phyloP scores from a whole-genome alignment of 495 filamentous ascomycete species.

The Acidiella bohemica region DNA sequence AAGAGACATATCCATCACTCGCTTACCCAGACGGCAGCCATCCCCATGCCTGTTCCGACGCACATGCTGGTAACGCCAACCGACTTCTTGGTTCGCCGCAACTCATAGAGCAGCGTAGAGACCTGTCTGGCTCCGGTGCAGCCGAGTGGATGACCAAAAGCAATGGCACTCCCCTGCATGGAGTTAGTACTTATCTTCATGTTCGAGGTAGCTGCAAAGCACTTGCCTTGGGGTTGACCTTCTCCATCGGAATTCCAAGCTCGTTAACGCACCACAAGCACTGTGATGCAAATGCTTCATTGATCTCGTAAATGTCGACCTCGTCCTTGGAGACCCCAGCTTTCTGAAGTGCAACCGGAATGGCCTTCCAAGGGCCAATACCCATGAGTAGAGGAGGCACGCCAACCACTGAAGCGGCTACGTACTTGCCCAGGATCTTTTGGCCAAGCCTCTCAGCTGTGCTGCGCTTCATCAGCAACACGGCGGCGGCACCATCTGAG shows the following conservation, averaged over 20 bases:
- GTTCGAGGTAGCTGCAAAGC: too few species aligned
- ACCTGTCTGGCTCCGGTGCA: slow-evolving; percentile 92
- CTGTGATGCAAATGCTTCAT: slow-evolving; percentile 95
- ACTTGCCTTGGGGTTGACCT: slow-evolving; percentile 97
- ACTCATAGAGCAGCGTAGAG: slow-evolving; percentile 76
- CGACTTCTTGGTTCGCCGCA: slow-evolving; percentile 66
- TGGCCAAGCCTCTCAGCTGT: slow-evolving; percentile 82
- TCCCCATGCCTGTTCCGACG: slow-evolving; percentile 91
- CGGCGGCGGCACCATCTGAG: slow-evolving; percentile 88
- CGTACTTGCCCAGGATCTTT: slow-evolving; percentile 80
- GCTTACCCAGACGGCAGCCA: slow-evolving; percentile 88
- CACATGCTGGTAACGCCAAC: slow-evolving; percentile 95
- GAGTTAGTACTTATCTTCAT: slow-evolving; percentile 1
- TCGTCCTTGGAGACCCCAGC: slow-evolving; percentile 78
- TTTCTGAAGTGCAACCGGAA: slow-evolving; percentile 78
- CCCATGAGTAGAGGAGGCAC: slow-evolving; percentile 93
- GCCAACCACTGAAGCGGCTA: slow-evolving; percentile 70
- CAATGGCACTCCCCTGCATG: slow-evolving; percentile 78
- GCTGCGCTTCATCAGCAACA: slow-evolving; percentile 87
- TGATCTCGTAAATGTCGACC: slow-evolving; percentile 97
- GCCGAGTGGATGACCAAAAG: slow-evolving; percentile 94
- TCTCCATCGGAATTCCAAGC: slow-evolving; percentile 62
- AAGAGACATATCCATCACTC: too few species aligned
- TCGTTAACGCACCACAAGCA: slow-evolving; percentile 88
- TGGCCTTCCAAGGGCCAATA: slow-evolving; percentile 88